A percentile compares a stretch with the other conserved stretches of the same genome.
phyloP scores from a whole-genome alignment of 1,284 basidiomycete species.

The Paramarasmius palmivorus region DNA sequence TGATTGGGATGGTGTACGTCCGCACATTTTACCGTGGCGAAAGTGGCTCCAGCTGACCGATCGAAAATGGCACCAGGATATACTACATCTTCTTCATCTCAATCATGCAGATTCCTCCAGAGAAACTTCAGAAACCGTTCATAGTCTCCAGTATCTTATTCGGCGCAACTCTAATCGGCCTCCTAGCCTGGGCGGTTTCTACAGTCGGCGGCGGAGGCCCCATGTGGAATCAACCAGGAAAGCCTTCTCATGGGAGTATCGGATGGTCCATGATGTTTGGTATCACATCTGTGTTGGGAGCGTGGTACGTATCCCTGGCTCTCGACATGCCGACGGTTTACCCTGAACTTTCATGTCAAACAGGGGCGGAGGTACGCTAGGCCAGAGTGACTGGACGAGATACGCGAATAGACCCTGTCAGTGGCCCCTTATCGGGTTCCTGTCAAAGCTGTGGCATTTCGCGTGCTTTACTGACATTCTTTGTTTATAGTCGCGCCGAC shows the following conservation, averaged over 20 bases:
- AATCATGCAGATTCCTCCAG: conserved; percentile 21
- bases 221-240: conserved; percentile 17
- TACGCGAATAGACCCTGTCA: conserved; percentile 20
- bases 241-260: conserved; percentile 18
- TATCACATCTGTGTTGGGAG: conserved; percentile 9
- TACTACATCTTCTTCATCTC: conserved; percentile 21
- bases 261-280: conserved; percentile 18
- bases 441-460: not conserved
- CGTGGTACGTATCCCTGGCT: not conserved
- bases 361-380: conserved; percentile 19
- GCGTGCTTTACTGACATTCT: not conserved
- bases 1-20: conserved; percentile 21
- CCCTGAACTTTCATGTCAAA: not conserved
- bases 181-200: conserved; percentile 20
- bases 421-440: not conserved
- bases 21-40: conserved; percentile 5
- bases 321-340: not conserved
- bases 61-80: conserved; percentile 9
- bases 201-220: conserved; percentile 17
- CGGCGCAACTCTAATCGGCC: conserved; percentile 19
- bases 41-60: not conserved
- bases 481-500: conserved; percentile 17
- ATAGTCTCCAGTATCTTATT: conserved; percentile 18
- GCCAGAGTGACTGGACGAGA: conserved; percentile 23
- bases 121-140: conserved; percentile 19